Conservation (phyloP, 352 stramenopile species). For the Achlya hypogyna region DNA sequence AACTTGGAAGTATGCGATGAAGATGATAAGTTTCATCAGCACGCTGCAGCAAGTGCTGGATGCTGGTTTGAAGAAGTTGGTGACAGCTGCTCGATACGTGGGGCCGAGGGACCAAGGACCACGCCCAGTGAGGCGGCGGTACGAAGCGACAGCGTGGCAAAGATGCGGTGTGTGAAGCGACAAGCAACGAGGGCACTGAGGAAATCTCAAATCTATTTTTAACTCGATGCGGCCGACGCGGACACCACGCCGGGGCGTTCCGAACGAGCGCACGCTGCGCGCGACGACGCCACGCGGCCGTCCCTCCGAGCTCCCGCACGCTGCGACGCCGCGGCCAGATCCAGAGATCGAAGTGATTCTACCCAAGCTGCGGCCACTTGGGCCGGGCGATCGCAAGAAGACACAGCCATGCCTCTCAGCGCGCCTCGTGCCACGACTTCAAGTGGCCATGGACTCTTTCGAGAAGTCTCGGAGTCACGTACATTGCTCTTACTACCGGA, state of each 20-base stretch:
- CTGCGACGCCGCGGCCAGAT: not conserved
- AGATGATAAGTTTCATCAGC: too few species aligned
- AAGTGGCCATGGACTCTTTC: not conserved
- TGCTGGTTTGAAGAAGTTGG: too few species aligned
- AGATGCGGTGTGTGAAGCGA: too few species aligned
- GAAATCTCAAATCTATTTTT: too few species aligned
- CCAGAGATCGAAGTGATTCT: not conserved
- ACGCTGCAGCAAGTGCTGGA: too few species aligned
- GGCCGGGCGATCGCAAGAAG: not conserved
- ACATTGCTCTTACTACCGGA: not conserved
- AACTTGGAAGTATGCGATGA: too few species aligned
- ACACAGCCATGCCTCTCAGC: not conserved
- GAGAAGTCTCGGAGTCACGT: not conserved
- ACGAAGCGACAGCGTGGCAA: too few species aligned
- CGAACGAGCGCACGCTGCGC: not conserved
- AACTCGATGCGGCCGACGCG: not conserved
- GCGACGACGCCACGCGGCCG: not conserved
- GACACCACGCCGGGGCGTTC: not conserved
- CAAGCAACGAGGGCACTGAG: too few species aligned
- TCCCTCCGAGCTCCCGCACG: not conserved
- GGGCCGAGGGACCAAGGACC: too few species aligned
- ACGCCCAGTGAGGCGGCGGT: too few species aligned
- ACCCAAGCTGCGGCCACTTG: not conserved
- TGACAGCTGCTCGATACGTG: too few species aligned
- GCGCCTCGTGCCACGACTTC: not conserved